Percentiles rank a stretch among this genome's conserved stretches.
phyloP scores from a whole-genome alignment of 2,329 filamentous ascomycete genomes.

The Penicillium thymicola region DNA sequence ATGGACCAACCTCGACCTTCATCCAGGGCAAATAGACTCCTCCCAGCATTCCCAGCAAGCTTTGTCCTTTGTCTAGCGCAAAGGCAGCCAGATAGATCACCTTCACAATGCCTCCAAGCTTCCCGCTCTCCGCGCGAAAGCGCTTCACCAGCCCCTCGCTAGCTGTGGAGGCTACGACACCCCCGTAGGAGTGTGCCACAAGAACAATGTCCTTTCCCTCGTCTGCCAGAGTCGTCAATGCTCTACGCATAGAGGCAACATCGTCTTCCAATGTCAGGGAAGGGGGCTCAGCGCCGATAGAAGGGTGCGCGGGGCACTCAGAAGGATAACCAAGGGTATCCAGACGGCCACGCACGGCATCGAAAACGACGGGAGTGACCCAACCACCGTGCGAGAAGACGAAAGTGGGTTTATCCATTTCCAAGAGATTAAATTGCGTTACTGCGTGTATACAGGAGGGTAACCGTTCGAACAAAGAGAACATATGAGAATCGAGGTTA shows the following conservation, averaged over 20 bases:
- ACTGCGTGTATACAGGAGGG: neutral
- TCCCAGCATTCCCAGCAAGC: slow-evolving; percentile 29
- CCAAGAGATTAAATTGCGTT: neutral
- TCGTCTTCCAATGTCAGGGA: slow-evolving; percentile 38
- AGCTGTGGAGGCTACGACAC: slow-evolving; percentile 30
- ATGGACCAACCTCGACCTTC: slow-evolving; percentile 19
- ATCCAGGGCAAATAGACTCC: slow-evolving; percentile 21
- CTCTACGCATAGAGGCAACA: slow-evolving; percentile 22
- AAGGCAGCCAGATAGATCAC: slow-evolving; percentile 38
- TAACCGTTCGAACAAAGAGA: no score
- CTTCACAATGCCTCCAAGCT: slow-evolving; percentile 28
- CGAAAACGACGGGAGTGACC: slow-evolving; percentile 33
- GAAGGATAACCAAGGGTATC: slow-evolving; percentile 32
- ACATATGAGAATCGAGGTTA: neutral
- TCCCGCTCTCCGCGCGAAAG: slow-evolving; percentile 23
- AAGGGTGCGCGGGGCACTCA: slow-evolving; percentile 29
- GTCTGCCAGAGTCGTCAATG: slow-evolving; percentile 27
- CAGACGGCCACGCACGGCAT: slow-evolving; percentile 31
- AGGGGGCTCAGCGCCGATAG: slow-evolving; percentile 30
- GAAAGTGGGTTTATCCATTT: slow-evolving; percentile 24
- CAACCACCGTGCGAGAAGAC: slow-evolving; percentile 44
- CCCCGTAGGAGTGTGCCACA: slow-evolving; percentile 36
- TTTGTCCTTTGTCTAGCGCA: slow-evolving; percentile 33
- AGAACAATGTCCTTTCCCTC: slow-evolving; percentile 27
- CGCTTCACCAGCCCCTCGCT: slow-evolving; percentile 26